Base-by-base conservation (phyloP, 116 monocot genomes). In the Iris pallida region DNA sequence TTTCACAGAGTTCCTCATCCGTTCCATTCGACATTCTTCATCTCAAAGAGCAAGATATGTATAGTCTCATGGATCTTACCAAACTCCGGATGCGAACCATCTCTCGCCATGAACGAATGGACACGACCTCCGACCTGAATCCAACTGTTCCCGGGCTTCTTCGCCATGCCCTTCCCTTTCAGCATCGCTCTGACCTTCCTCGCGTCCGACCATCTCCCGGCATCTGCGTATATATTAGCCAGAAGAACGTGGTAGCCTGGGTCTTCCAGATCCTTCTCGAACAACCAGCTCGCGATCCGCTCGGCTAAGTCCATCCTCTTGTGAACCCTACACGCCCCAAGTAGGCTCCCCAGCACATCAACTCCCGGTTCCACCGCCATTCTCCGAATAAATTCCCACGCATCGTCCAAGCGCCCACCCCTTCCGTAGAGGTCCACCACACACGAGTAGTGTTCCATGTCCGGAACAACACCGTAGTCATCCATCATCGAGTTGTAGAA, bases 401-500 rank as follows among this genome's bases (percentile, higher is more conserved):
- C 86, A n/a, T 80, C 62, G 3, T 86, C 78, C 47, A 90, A 43
- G 40, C 47, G 41, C 12, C 85, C 89, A 18, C 78, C 77, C 46
- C 85, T 75, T 15, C 78, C 68, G 46, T 78, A 73, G 20, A 85
- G 75, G 59, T 89, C 85, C 8, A 82, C 82, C 57, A 85, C 76
- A 63, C 89, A 85, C 5, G 85, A 77, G 66, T 80, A 89, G 58
- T 89, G 89, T 57, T 80, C 85, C 80, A 72, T 85, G 16, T 82
- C 80, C 45, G 89, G 82, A 59, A 53, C 9, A 53, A 85, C 76
- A 47, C 70, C 62, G 18, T 77, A 63, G 7, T 79, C 82, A 16
- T 74, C 44, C 46, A 54, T 66, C 85, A 89, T 85, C 30, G 77
- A 77, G n/a, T 64, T 56, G 61, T 80, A 83, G 40, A 80, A 72